phyloP scores from a whole-genome alignment of 352 stramenopile genomes.

The Pythium guiyangense region DNA sequence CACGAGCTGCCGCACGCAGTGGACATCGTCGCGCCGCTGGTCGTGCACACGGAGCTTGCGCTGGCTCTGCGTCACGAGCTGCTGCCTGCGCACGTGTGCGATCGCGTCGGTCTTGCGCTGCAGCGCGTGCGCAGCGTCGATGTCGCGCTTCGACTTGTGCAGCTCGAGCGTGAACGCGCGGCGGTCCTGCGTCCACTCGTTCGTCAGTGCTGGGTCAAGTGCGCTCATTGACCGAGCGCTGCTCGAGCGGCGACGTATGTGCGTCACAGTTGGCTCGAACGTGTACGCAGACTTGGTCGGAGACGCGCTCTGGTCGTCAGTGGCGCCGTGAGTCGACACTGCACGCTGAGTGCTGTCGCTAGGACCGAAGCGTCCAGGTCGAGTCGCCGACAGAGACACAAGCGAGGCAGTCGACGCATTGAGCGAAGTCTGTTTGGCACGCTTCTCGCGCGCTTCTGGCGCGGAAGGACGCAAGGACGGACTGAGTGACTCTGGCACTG shows the following conservation, averaged over 20 bases:
- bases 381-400: too few species aligned
- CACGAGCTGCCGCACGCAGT: too few species aligned
- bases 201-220: constrained; percentile 10
- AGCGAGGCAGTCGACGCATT: too few species aligned
- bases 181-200: constrained; percentile 41
- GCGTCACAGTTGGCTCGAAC: constrained; percentile 31
- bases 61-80: constrained; percentile 32
- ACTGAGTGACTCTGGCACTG: too few species aligned
- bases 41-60: constrained; percentile 32
- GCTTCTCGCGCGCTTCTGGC: too few species aligned
- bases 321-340: too few species aligned
- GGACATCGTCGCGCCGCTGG: constrained; percentile 20
- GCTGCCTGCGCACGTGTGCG: constrained; percentile 30
- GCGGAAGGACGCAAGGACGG: too few species aligned
- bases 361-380: too few species aligned
- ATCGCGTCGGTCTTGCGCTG: constrained; percentile 35
- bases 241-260: constrained; percentile 7
- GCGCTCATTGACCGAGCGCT: background rate
- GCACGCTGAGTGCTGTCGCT: too few species aligned
- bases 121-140: constrained; percentile 28
- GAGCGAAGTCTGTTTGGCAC: too few species aligned
- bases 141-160: constrained; percentile 32
- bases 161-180: constrained; percentile 37
- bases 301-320: too few species aligned
- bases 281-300: background rate